Evolutionary conservation across 1,139 yeast species (phyloP).

Genomic region (Debaryomyces fabryi): DNA sequence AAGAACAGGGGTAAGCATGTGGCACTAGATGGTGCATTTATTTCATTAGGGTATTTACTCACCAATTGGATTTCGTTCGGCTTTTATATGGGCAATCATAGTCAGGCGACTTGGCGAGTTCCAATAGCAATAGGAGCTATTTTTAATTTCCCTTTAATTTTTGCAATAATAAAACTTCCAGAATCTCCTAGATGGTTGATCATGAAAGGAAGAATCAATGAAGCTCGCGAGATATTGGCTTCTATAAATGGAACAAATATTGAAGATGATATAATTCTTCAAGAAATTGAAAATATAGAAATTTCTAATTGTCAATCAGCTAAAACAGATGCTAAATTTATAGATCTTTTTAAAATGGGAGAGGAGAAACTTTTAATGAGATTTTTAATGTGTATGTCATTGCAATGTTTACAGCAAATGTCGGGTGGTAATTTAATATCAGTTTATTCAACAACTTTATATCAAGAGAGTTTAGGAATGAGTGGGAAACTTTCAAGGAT

Average conservation of each 20-base stretch:
- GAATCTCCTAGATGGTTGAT: slow-evolving; percentile 63
- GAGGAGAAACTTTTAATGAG: background rate
- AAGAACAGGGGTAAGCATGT: slow-evolving; percentile 25
- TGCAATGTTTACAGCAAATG: background rate
- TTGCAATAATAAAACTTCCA: slow-evolving; percentile 30
- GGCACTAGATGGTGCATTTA: slow-evolving; percentile 26
- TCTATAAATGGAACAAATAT: background rate
- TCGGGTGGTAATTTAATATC: background rate
- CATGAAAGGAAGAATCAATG: slow-evolving; percentile 34
- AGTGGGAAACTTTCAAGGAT: background rate
- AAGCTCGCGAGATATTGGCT: slow-evolving; percentile 27
- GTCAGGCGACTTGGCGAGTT: slow-evolving; percentile 30
- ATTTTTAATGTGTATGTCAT: background rate
- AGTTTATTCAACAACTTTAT: background rate
- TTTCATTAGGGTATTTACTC: slow-evolving; percentile 30
- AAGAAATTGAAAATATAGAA: background rate
- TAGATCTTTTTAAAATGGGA: background rate
- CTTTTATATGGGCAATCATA: slow-evolving; percentile 26
- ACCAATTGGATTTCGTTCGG: slow-evolving; percentile 38
- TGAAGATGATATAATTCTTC: background rate
- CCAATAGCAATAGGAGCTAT: slow-evolving; percentile 38
- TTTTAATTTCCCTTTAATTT: background rate
- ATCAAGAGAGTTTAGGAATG: background rate
- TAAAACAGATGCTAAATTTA: background rate
- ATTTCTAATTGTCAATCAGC: background rate